Evolutionary conservation across 164 flowering plant species (phyloP).

Genomic region (Stephania yunnanensis): DNA sequence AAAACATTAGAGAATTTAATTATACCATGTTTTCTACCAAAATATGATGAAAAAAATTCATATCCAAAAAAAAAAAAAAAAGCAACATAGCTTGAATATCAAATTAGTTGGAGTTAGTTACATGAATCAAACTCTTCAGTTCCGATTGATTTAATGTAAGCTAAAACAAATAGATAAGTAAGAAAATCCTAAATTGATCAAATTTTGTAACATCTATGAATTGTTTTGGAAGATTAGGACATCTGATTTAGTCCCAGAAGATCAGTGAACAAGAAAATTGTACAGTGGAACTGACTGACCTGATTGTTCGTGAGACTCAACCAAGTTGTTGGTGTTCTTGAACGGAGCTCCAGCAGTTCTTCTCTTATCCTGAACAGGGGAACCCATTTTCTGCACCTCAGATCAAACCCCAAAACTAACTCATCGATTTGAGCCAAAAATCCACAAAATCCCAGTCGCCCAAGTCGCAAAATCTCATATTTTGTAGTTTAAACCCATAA

Average conservation of each 20-base stretch:
- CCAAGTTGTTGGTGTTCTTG: slow-evolving; percentile 74
- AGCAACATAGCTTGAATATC: too few relatives aligned
- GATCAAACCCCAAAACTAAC: too few relatives aligned
- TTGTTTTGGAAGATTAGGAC: too few relatives aligned
- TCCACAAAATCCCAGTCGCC: neutral
- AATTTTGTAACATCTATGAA: too few relatives aligned
- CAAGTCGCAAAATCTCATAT: neutral
- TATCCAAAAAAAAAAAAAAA: neutral
- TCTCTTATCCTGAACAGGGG: slow-evolving; percentile 39
- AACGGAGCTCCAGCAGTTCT: slow-evolving; percentile 40
- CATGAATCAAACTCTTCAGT: neutral
- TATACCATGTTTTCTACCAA: neutral
- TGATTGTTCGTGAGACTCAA: slow-evolving; percentile 71
- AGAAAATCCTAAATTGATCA: too few relatives aligned
- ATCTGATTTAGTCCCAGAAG: too few relatives aligned
- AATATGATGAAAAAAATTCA: neutral
- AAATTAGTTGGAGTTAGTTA: neutral
- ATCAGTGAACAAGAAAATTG: slow-evolving; percentile 15
- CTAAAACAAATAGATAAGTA: too few relatives aligned
- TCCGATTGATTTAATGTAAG: too few relatives aligned
- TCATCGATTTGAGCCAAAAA: neutral
- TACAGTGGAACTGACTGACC: slow-evolving; percentile 29
- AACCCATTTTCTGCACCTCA: slow-evolving; percentile 12
- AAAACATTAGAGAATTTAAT: slow-evolving; percentile 1
- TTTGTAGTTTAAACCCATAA: slow-evolving; percentile 1